These are phyloP conservation scores for Gillenia trifoliata DNA, from an alignment of 306 rosid genomes.

Conservation along the genomic window DNA sequence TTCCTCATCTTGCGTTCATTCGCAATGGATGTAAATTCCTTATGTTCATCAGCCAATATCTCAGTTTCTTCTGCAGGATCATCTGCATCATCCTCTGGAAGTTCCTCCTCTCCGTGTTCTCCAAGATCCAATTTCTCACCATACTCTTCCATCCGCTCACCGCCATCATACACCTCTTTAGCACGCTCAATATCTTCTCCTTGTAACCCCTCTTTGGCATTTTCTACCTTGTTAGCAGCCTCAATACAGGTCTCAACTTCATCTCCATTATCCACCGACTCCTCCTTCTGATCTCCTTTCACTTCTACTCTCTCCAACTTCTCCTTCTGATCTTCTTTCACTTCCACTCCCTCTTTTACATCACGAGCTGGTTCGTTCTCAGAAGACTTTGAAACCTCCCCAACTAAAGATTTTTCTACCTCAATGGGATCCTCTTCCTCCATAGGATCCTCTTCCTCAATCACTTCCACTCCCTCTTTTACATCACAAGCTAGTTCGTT, in stretches of 20 bases:
- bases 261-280: slow-evolving; percentile 18
- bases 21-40: slow-evolving; percentile 43
- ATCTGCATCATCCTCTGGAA: slow-evolving; percentile 42
- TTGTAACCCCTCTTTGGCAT: slow-evolving; percentile 22
- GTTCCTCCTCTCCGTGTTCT: slow-evolving; percentile 43
- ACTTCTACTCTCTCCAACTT: background rate
- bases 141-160: slow-evolving; percentile 23
- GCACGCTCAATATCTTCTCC: slow-evolving; percentile 25
- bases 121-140: slow-evolving; percentile 45
- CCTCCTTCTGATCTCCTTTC: slow-evolving; percentile 23
- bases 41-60: slow-evolving; percentile 34
- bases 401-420: slow-evolving; percentile 11
- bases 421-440: background rate
- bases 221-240: slow-evolving; percentile 17
- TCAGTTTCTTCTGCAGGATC: slow-evolving; percentile 41
- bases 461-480: slow-evolving; percentile 24
- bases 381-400: slow-evolving; percentile 24
- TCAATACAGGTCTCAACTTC: slow-evolving; percentile 18
- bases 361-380: slow-evolving; percentile 23
- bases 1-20: slow-evolving; percentile 54
- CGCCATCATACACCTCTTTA: slow-evolving; percentile 23
- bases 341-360: slow-evolving; percentile 26
- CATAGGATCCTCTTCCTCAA: background rate
- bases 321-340: background rate
- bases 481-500: slow-evolving; percentile 18